These are phyloP conservation scores for Talaromyces borbonicus DNA, from an alignment of 495 filamentous ascomycete species.

Conservation along the genomic window DNA sequence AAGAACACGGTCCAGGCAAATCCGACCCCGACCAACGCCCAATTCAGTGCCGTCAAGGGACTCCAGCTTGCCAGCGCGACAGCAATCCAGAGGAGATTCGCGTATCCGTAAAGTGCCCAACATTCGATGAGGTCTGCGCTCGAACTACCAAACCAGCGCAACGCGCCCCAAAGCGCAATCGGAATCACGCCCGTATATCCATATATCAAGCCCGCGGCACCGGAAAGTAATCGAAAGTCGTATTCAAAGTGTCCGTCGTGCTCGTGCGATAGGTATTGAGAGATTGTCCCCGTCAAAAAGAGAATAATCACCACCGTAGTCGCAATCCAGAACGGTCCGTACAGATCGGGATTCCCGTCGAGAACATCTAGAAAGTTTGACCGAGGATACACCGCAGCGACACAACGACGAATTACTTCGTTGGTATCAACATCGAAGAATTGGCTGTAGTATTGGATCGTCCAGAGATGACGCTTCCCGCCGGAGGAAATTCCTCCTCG, in stretches of 20 bases:
- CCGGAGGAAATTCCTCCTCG: conserved; percentile 34
- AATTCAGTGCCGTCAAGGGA: conserved; percentile 76
- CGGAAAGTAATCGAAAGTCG: conserved; percentile 74
- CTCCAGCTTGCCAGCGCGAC: conserved; percentile 89
- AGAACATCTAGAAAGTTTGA: conserved; percentile 93
- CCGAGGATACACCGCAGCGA: conserved; percentile 74
- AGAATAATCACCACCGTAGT: conserved; percentile 94
- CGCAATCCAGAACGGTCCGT: conserved; percentile 96
- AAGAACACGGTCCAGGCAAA: conserved; percentile 82
- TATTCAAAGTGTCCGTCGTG: conserved; percentile 62
- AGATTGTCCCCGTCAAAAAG: conserved; percentile 91
- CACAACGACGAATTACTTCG: conserved; percentile 72
- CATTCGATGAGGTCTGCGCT: conserved; percentile 76
- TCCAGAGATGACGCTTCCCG: conserved; percentile 85
- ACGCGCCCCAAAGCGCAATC: conserved; percentile 71
- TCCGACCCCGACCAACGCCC: conserved; percentile 82
- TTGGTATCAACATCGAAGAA: conserved; percentile 97
- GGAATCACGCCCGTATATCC: conserved; percentile 85
- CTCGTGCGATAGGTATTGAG: conserved; percentile 63
- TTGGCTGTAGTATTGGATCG: conserved; percentile 85
- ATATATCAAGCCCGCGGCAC: conserved; percentile 83
- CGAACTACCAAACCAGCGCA: conserved; percentile 90
- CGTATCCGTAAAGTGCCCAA: conserved; percentile 89
- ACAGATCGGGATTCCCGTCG: conserved; percentile 95
- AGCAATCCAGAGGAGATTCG: conserved; percentile 91